Conservation (phyloP, 164 flowering plant species). For the Chloranthus sessilifolius region DNA sequence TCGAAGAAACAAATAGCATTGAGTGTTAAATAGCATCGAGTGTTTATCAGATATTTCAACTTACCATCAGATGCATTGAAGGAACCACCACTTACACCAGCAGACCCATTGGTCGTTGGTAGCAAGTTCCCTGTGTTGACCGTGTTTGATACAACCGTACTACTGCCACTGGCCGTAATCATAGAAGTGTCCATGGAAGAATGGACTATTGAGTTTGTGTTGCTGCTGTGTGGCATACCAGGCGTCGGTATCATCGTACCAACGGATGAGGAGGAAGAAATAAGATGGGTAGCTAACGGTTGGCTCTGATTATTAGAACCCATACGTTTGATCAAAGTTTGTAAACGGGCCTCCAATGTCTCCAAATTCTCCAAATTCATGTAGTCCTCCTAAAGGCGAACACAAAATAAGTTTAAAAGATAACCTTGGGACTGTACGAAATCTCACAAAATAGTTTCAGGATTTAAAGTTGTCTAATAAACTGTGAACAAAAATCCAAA, state of each 20-base stretch:
- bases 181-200: slow-evolving; percentile 50
- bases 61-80: slow-evolving; percentile 60
- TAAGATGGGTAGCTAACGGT: slow-evolving; percentile 36
- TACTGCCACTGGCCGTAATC: slow-evolving; percentile 30
- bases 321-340: slow-evolving; percentile 30
- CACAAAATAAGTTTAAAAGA: background rate
- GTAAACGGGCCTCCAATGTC: slow-evolving; percentile 70
- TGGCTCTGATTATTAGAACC: slow-evolving; percentile 33
- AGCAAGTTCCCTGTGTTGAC: slow-evolving; percentile 50
- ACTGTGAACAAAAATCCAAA: too few relatives aligned
- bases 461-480: too few relatives aligned
- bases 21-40: too few relatives aligned
- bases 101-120: slow-evolving; percentile 34
- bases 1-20: background rate
- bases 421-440: background rate
- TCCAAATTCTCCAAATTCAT: slow-evolving; percentile 55
- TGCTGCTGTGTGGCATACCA: slow-evolving; percentile 66
- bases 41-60: slow-evolving; percentile 1
- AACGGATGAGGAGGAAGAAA: slow-evolving; percentile 56
- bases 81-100: slow-evolving; percentile 43
- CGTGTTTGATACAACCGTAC: slow-evolving; percentile 30
- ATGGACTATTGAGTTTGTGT: slow-evolving; percentile 40
- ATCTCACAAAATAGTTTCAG: too few relatives aligned
- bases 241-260: slow-evolving; percentile 98
- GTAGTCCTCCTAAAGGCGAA: slow-evolving; percentile 70